Base-by-base conservation (phyloP, 2,329 filamentous ascomycete species). In the Beauveria sp. region DNA sequence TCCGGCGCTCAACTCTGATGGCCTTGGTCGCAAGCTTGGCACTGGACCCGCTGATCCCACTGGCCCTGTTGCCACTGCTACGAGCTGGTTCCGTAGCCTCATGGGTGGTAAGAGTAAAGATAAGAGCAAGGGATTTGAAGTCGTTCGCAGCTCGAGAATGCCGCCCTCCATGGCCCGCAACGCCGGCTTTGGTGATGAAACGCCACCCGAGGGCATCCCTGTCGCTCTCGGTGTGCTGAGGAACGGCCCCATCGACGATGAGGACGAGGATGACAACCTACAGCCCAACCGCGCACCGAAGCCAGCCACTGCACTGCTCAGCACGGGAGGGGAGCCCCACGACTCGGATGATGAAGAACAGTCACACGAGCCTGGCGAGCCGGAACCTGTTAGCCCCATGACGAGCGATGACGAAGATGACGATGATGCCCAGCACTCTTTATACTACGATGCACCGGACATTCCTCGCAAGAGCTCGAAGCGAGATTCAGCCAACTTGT, bases 11-110 rank as follows among this genome's bases (percentile, higher is more conserved):
- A 92, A 88, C 67, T 89, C 91, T 1, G 90, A 91, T 63, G 86
- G 86, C 3, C 89, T 89, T 0, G 91, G 90, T 22, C 84, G 94
- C 55, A 93, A 90, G 70, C 79, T 97, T 55, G 93, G 94, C 68
- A 99, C 94, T 5, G 94, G 94, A 0, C 94, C 94, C 2, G 92
- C 92, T 9, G 93, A 99, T 76, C 94, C 94, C 0, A 96, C 92
- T 43, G 91, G 92, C 0, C 91, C 92, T 0, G 90, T 96, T 22
- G 89, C 91, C 2, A 93, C 90, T 8, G 93, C 94, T 0, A 89
- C 90, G 0, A 91, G 91, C 5, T 99, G 93, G 92, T 85, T 97
- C 72, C 88, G 90, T 67, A 84, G 81, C 57, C 71, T 96, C 6
- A 84, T 96, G 62, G 87, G 87, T 14, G 89, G 88, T 18, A 96